These are phyloP conservation scores for Pestalotiopsis sp. DNA, from an alignment of 2,329 filamentous ascomycete genomes.

Conservation along the genomic window DNA sequence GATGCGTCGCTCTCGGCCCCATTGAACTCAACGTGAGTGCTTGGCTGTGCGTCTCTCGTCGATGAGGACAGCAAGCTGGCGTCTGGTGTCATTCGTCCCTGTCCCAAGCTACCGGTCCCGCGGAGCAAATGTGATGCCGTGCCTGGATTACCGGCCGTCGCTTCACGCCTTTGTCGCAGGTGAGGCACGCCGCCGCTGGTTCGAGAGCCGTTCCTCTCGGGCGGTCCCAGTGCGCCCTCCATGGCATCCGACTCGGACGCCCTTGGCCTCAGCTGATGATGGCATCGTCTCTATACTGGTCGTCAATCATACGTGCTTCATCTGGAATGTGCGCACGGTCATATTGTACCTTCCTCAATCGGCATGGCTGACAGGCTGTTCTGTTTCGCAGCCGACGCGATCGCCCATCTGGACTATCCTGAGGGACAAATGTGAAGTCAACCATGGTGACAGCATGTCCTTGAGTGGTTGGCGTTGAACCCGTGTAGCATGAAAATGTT, in stretches of 20 bases:
- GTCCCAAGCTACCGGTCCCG: neutral
- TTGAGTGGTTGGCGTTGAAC: neutral
- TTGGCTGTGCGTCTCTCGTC: neutral
- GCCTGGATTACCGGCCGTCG: neutral
- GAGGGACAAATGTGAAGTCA: neutral
- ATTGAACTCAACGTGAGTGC: neutral
- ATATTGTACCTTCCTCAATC: neutral
- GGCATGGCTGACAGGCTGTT: neutral
- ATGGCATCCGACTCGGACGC: neutral
- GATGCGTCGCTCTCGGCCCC: neutral
- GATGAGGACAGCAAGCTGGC: neutral
- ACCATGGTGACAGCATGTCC: neutral
- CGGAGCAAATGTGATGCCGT: neutral
- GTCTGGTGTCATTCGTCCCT: neutral
- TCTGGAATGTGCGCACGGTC: neutral
- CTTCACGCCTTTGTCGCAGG: neutral
- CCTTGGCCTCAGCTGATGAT: neutral
- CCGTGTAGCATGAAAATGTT: too few relatives aligned
- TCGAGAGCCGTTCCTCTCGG: neutral
- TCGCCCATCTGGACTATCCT: neutral
- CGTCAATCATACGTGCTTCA: neutral
- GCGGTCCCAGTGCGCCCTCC: neutral
- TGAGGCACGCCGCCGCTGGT: neutral
- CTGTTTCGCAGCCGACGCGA: neutral
- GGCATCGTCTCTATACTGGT: neutral